phyloP scores from a whole-genome alignment of 2,329 filamentous ascomycete genomes.

The Epichloe baconii region DNA sequence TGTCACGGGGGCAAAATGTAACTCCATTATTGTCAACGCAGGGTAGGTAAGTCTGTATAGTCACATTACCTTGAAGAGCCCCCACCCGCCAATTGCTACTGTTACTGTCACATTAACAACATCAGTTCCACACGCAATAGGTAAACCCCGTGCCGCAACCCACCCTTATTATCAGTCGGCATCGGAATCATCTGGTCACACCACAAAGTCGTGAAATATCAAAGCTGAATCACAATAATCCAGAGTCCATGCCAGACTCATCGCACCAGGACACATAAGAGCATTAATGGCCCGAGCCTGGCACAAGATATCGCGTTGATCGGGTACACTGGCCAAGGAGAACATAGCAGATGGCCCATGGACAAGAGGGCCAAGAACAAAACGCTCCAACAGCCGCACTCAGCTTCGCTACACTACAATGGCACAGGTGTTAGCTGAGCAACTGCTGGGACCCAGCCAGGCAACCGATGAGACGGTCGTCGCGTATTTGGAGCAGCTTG shows the following conservation, averaged over 20 bases:
- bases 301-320: not conserved
- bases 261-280: not conserved
- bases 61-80: not conserved
- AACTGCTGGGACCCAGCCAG: constrained; percentile 18
- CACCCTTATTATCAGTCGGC: too few relatives aligned
- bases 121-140: too few relatives aligned
- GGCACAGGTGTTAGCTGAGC: constrained; percentile 24
- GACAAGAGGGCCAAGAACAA: not conserved
- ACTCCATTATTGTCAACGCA: not conserved
- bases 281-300: not conserved
- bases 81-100: too few relatives aligned
- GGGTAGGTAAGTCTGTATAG: not conserved
- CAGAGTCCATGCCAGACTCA: too few relatives aligned
- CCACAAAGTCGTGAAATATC: too few relatives aligned
- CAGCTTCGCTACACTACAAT: constrained; percentile 11
- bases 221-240: too few relatives aligned
- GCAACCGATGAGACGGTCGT: constrained; percentile 39
- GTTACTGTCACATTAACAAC: too few relatives aligned
- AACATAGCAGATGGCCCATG: not conserved
- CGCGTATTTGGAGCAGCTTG: constrained; percentile 64
- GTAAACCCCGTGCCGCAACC: too few relatives aligned
- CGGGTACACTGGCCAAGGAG: not conserved
- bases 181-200: too few relatives aligned
- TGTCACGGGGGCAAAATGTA: too few relatives aligned
- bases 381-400: not conserved